A percentile compares a stretch with the other conserved stretches of the same genome.
These are phyloP conservation scores for Candida manassasensis DNA, from an alignment of 805 yeast genomes.

Conservation along the genomic window DNA sequence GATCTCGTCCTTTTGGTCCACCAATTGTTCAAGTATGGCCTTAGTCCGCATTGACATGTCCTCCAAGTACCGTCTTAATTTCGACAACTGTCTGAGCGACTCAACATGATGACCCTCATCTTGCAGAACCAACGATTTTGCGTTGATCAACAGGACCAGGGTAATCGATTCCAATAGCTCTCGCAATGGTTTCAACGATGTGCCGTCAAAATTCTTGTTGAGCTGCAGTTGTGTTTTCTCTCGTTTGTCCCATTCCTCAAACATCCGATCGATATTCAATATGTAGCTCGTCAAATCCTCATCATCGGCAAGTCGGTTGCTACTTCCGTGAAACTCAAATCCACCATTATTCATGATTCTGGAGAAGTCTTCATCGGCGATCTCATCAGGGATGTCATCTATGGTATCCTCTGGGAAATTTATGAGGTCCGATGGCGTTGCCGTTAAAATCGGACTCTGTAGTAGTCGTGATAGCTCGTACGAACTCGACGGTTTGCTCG, in stretches of 20 bases:
- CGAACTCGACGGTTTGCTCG: slow-evolving; percentile 2
- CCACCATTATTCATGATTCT: slow-evolving; percentile 19
- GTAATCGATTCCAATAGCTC: slow-evolving; percentile 2
- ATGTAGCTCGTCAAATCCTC: slow-evolving; percentile 24
- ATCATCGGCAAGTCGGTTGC: slow-evolving; percentile 13
- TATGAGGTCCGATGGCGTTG: background rate
- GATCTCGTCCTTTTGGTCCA: slow-evolving; percentile 13
- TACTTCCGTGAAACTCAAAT: slow-evolving; percentile 11
- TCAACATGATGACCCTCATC: background rate
- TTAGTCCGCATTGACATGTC: slow-evolving; percentile 15
- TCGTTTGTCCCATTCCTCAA: slow-evolving; percentile 11
- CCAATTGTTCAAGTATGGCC: slow-evolving; percentile 16
- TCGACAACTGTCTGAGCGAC: slow-evolving; percentile 12
- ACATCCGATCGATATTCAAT: slow-evolving; percentile 22
- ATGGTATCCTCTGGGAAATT: slow-evolving; percentile 1
- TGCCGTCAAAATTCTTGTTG: slow-evolving; percentile 1
- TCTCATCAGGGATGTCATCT: slow-evolving; percentile 1
- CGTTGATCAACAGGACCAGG: background rate
- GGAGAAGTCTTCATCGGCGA: slow-evolving; percentile 10
- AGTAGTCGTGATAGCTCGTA: background rate
- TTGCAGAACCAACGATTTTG: background rate
- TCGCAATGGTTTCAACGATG: slow-evolving; percentile 4
- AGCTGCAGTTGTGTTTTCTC: background rate
- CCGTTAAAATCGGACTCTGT: slow-evolving; percentile 2
- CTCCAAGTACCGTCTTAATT: slow-evolving; percentile 16